Conservation (phyloP, 306 rosid species). For the Oemleria cerasiformis region DNA sequence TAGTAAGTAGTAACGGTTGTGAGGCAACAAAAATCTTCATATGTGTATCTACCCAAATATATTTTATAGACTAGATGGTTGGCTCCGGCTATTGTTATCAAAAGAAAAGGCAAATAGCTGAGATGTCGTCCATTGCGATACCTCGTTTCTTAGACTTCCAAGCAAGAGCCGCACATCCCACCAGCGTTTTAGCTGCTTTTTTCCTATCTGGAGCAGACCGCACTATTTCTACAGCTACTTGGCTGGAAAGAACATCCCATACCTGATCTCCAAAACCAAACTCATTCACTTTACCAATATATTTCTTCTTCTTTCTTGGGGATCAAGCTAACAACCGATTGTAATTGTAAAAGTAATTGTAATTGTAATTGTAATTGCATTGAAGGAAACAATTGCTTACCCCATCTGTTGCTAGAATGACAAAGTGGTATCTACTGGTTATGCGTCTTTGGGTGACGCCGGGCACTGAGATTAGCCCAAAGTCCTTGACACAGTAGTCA, state of each 20-base stretch:
- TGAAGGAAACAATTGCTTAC: slow-evolving; percentile 33
- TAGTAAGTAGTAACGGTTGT: neutral
- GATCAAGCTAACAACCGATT: too few relatives aligned
- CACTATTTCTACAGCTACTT: slow-evolving; percentile 67
- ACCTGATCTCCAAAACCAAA: slow-evolving; percentile 29
- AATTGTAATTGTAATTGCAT: too few relatives aligned
- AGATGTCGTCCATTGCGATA: slow-evolving; percentile 72
- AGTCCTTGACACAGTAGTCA: slow-evolving; percentile 62
- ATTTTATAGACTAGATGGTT: slow-evolving; percentile 12
- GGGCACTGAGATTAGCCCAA: slow-evolving; percentile 68
- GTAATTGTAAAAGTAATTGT: too few relatives aligned
- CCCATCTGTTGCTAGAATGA: slow-evolving; percentile 80
- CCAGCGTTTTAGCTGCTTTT: slow-evolving; percentile 58
- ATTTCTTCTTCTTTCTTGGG: neutral
- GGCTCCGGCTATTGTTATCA: slow-evolving; percentile 20
- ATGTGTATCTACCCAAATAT: neutral
- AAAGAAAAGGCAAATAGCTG: slow-evolving; percentile 71
- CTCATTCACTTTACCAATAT: neutral
- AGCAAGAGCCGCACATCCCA: slow-evolving; percentile 50
- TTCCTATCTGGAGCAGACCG: slow-evolving; percentile 38
- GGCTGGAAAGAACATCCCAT: slow-evolving; percentile 72
- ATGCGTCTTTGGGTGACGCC: slow-evolving; percentile 52
- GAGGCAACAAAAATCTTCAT: neutral
- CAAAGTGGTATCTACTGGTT: slow-evolving; percentile 50
- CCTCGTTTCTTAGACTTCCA: slow-evolving; percentile 71